Percentiles rank a stretch among this genome's conserved stretches.
These are phyloP conservation scores for Ogataea pini DNA, from an alignment of 805 yeast species.

Conservation along the genomic window DNA sequence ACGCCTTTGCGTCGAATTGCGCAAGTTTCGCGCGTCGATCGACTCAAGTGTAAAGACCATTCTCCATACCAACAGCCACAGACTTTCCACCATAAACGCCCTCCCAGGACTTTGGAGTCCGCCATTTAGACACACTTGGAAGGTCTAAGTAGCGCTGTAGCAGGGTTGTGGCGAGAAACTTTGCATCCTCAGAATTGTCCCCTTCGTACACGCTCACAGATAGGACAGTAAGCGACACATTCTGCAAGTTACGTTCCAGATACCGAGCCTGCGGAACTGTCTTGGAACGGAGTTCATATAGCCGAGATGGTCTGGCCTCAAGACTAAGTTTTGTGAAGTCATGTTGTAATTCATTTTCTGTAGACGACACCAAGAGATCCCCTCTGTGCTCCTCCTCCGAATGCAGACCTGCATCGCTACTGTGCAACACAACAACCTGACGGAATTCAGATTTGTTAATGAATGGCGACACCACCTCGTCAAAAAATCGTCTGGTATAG, in stretches of 20 bases:
- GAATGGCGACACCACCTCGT: conserved; percentile 52
- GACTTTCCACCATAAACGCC: conserved; percentile 81
- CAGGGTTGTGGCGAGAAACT: conserved; percentile 44
- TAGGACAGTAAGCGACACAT: conserved; percentile 15
- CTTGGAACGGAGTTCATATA: neutral
- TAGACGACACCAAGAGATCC: neutral
- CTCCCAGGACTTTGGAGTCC: conserved; percentile 75
- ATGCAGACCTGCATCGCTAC: conserved; percentile 64
- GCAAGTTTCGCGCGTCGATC: conserved; percentile 1
- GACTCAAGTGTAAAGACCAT: conserved; percentile 59
- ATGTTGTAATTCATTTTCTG: neutral
- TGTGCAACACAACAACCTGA: conserved; percentile 60
- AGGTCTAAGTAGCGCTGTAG: conserved; percentile 25
- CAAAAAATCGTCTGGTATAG: conserved; percentile 49
- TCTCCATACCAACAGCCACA: conserved; percentile 67
- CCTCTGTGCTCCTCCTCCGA: conserved; percentile 15
- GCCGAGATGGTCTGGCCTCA: neutral
- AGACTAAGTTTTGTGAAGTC: conserved; percentile 2
- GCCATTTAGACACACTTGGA: conserved; percentile 32
- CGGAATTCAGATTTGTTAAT: conserved; percentile 42
- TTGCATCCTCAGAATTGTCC: conserved; percentile 78
- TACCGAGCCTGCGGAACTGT: neutral
- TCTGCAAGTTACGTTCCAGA: neutral
- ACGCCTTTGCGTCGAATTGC: neutral
- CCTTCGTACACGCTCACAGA: conserved; percentile 79